Base-by-base conservation (phyloP, 495 filamentous ascomycete genomes). In the Trypethelium eluteriae region DNA sequence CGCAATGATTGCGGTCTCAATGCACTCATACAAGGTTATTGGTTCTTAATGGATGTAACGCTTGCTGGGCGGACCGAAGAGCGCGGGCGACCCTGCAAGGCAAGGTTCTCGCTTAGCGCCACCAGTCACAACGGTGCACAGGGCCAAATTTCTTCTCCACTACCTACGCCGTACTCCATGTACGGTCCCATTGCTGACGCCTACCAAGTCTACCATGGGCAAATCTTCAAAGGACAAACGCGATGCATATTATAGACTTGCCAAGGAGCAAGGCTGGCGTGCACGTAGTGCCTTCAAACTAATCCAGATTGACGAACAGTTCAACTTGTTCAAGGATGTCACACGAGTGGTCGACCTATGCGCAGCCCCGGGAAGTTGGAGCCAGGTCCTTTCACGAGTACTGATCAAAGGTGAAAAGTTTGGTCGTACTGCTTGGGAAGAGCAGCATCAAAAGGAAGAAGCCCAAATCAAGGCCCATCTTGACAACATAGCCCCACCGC, bases 221-320 rank as follows among this genome's bases (percentile, higher is more conserved):
- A 97, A 97, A 76, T 96, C 94, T 0, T 96, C 93, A 44, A 98
- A 98, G 78, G 94, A 98, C 73, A 98, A 98, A 80, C 89, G 94
- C 62, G 94, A 98, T 75, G 90, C 92, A 63, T 98, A 98, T 78
- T 98, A 98, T 74, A 86, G 94, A 38, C 88, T 98, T 7, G 94
- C 94, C 3, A 98, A 98, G 79, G 94, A 98, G 73, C 92, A 98
- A 82, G 93, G 94, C 66, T 98, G 93, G 93, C 90, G 94, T 36
- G 94, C 94, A 16, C 88, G 94, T 62, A 93, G 89, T 66, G 94
- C 94, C 39, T 98, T 95, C 85, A 98, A 98, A 74, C 83, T 98
- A 50, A 85, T 98, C 38, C 94, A 98, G 75, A 85, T 98, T 56
- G 90, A 98, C 75, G 92, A 96, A 83, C 89, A 95, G 80, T 98